Conservation (phyloP, 192 early-diverging fungal genomes). For the Geranomyces michiganensis region DNA sequence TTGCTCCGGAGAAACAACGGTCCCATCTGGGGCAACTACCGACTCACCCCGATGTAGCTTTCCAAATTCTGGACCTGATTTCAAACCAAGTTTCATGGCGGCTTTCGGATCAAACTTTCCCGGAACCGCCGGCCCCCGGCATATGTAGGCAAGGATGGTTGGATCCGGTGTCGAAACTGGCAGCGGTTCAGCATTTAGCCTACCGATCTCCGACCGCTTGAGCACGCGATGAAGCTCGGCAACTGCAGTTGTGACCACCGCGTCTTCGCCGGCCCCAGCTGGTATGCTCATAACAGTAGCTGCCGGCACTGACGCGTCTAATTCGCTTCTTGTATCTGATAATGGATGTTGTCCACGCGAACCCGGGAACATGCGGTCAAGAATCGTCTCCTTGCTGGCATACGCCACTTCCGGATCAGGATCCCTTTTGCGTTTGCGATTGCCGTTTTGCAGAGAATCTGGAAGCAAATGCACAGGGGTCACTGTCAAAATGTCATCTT, state of each 20-base stretch:
- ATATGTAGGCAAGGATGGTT: constrained; percentile 68
- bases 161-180: constrained; percentile 56
- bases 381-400: constrained; percentile 15
- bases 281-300: background rate
- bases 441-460: constrained; percentile 24
- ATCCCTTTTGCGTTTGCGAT: constrained; percentile 25
- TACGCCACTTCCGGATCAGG: constrained; percentile 6
- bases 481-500: constrained; percentile 72
- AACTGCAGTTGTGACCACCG: background rate
- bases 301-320: background rate
- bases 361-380: constrained; percentile 29
- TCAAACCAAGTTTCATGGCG: constrained; percentile 68
- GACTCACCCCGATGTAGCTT: constrained; percentile 63
- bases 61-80: constrained; percentile 60
- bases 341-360: constrained; percentile 2
- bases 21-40: constrained; percentile 64
- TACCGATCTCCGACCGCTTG: constrained; percentile 42
- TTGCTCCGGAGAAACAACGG: constrained; percentile 69
- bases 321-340: background rate
- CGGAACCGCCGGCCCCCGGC: constrained; percentile 67
- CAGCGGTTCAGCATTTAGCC: constrained; percentile 71
- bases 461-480: constrained; percentile 68
- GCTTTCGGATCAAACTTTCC: constrained; percentile 78
- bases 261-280: background rate
- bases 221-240: background rate